Conservation (phyloP, 495 filamentous ascomycete genomes). For the Penicillium bialowiezense region DNA sequence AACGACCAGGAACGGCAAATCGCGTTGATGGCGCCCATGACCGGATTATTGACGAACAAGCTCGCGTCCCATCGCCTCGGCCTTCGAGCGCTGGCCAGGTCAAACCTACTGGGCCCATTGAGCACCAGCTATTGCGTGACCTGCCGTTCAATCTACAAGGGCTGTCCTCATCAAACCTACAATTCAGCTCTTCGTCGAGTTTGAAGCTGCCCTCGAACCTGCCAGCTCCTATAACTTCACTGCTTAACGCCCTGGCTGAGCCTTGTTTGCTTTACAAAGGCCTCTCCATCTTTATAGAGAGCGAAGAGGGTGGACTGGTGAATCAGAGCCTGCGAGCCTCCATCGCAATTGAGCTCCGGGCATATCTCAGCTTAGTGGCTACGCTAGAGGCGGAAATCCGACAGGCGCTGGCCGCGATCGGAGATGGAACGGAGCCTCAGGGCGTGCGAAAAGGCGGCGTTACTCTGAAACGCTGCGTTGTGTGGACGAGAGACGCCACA, state of each 20-base stretch:
- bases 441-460: constrained; percentile 84
- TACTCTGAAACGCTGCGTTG: constrained; percentile 89
- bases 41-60: constrained; percentile 14
- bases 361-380: constrained; percentile 89
- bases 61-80: constrained; percentile 10
- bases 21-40: constrained; percentile 20
- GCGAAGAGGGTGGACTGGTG: constrained; percentile 68
- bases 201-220: constrained; percentile 74
- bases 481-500: constrained; percentile 96
- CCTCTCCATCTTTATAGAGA: constrained; percentile 76
- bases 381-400: constrained; percentile 93
- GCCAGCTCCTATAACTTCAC: constrained; percentile 78
- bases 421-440: constrained; percentile 61
- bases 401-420: constrained; percentile 62
- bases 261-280: constrained; percentile 85
- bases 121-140: constrained; percentile 79
- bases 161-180: constrained; percentile 78
- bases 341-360: constrained; percentile 77
- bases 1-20: constrained; percentile 10
- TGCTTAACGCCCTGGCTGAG: constrained; percentile 88
- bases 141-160: constrained; percentile 95
- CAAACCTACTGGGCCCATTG: constrained; percentile 54
- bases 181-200: constrained; percentile 62
- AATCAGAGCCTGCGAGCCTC: constrained; percentile 92
- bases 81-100: constrained; percentile 8